Conservation (phyloP, 73 alveolate species). For the Paramecium tetraurelia region DNA sequence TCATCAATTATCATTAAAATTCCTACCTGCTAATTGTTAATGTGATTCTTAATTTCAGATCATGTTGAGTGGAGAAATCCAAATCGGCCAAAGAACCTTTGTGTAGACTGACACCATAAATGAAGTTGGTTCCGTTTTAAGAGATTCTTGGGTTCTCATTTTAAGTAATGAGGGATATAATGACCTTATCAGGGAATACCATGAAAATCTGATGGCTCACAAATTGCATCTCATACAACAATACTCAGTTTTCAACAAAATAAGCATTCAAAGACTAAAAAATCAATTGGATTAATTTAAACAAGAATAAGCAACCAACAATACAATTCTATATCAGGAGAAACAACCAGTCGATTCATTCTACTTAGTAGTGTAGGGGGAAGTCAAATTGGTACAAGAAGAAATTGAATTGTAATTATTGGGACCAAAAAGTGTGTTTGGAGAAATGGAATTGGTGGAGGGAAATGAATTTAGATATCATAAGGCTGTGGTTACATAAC, state of each 20-base stretch:
- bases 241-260: neutral
- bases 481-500: neutral
- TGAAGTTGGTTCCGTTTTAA: neutral
- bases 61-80: neutral
- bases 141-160: neutral
- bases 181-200: neutral
- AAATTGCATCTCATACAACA: neutral
- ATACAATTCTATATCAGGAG: neutral
- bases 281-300: neutral
- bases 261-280: neutral
- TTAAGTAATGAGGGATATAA: neutral
- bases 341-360: neutral
- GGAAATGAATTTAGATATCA: neutral
- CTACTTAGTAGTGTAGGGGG: neutral
- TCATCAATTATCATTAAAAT: neutral
- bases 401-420: neutral
- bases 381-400: neutral
- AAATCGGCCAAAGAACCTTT: neutral
- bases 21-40: neutral
- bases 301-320: neutral
- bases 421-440: conserved; percentile 2
- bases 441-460: neutral
- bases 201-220: neutral
- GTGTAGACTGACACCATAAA: neutral
- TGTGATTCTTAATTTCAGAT: neutral